A percentile compares a stretch with the other conserved stretches of the same genome.
These are phyloP conservation scores for Aeminium ludgeri DNA, from an alignment of 495 filamentous ascomycete genomes.

Conservation along the genomic window DNA sequence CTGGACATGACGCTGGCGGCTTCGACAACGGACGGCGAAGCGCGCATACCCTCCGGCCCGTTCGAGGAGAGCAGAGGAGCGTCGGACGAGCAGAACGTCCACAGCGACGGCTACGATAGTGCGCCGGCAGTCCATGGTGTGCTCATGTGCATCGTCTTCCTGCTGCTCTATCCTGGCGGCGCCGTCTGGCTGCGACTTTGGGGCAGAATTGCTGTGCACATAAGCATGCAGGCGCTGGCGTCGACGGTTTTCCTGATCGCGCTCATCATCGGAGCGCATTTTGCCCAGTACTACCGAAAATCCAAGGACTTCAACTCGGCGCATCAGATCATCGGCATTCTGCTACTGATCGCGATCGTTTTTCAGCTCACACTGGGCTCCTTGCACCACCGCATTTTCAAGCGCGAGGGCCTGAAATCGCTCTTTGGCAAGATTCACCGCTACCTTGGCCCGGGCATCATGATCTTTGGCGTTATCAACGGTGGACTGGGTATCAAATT, in stretches of 20 bases:
- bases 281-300: slow-evolving; percentile 36
- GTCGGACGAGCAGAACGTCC: slow-evolving; percentile 2
- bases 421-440: slow-evolving; percentile 28
- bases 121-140: slow-evolving; percentile 34
- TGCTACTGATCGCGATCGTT: slow-evolving; percentile 33
- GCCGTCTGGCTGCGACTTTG: slow-evolving; percentile 32
- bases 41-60: slow-evolving; percentile 6
- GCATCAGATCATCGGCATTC: slow-evolving; percentile 43
- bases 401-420: slow-evolving; percentile 27
- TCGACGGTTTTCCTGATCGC: slow-evolving; percentile 31
- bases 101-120: slow-evolving; percentile 15
- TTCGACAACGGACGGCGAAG: slow-evolving; percentile 13
- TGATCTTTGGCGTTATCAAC: slow-evolving; percentile 34
- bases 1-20: slow-evolving; percentile 36
- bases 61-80: neutral
- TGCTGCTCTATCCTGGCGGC: slow-evolving; percentile 40
- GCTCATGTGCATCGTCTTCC: slow-evolving; percentile 34
- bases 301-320: slow-evolving; percentile 34
- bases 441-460: slow-evolving; percentile 35
- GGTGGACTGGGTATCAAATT: slow-evolving; percentile 29
- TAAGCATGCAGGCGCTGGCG: slow-evolving; percentile 29
- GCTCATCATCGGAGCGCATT: slow-evolving; percentile 32
- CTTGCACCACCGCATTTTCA: slow-evolving; percentile 33
- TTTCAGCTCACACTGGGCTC: slow-evolving; percentile 32
- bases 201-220: slow-evolving; percentile 33